Base-by-base conservation (phyloP, 768 basidiomycete genomes). In the Mycena leptocephala region DNA sequence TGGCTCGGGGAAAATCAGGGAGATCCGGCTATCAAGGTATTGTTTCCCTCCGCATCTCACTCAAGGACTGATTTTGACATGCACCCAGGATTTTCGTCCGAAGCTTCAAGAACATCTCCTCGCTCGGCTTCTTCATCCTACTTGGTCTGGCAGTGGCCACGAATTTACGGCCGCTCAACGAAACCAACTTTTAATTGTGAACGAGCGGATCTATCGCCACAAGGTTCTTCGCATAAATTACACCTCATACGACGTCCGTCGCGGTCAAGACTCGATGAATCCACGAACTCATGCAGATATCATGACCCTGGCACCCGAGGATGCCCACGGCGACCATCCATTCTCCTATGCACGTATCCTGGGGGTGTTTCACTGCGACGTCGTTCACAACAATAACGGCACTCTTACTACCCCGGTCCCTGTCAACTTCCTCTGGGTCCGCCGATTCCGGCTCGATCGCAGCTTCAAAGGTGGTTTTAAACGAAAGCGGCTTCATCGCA, bases 361-460 rank as follows among this genome's bases (percentile, higher is more conserved):
- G 53, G 67, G 83, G 1, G 65, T 88, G 11, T 83, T 80, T 58
- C 85, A 86, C 71, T 81, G 58, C 56, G 61, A 76, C 26, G 82
- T 84, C 2, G 71, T 75, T 28, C 76, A 82, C 39, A 63, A 59
- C 43, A 76, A 76, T 4, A 35, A 72, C 3, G 65, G 74, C 20
- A 70, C 65, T 6, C 24, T 43, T 22, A 28, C 18, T 24, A 0
- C 65, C 80, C 5, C 61, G 78, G 9, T 72, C n/a, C n/a, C 71
- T 0, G 84, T 90, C 79, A 82, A 87, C 2, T 84, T 90, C 22
- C 74, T 90, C 2, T 90, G 86, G 80, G 86, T 91, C 0, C 79
- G 80, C 0, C 88, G 88, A 86, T 82, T 87, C 53, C 82, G 82
- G 2, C 56, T 69, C 0, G 85, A 89, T 43, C 66, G 63, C 0